Evolutionary conservation across 768 basidiomycete genomes (phyloP).

Genomic region (Collybiopsis confluens): DNA sequence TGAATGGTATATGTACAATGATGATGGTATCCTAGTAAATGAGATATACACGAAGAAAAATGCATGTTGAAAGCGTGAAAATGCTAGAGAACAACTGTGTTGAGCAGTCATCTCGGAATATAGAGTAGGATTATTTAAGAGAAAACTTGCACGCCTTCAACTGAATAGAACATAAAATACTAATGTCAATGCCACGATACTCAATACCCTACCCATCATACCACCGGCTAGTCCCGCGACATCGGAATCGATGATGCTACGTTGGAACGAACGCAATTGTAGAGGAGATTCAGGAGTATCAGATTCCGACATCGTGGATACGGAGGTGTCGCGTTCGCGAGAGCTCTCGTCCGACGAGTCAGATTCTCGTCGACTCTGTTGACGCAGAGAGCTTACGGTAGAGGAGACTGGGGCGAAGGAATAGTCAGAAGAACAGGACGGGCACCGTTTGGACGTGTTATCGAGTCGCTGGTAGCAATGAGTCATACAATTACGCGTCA

Average conservation of each 20-base stretch:
- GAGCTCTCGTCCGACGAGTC: neutral
- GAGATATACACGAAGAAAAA: neutral
- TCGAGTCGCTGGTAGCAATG: neutral
- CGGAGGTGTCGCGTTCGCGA: neutral
- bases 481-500: too few species aligned
- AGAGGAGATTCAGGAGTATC: neutral
- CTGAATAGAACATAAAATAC: neutral
- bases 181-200: neutral
- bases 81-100: neutral
- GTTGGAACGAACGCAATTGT: too few species aligned
- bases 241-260: neutral
- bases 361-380: neutral
- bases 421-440: neutral
- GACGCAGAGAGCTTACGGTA: neutral
- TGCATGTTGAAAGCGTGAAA: neutral
- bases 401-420: neutral
- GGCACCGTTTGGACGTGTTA: neutral
- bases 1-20: too few species aligned
- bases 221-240: neutral
- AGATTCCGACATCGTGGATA: neutral
- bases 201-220: neutral
- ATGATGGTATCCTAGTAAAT: too few species aligned
- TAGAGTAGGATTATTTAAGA: neutral
- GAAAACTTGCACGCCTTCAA: too few species aligned
- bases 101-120: neutral